phyloP scores from a whole-genome alignment of 129 eudicot genomes.

The Helianthus tuberosus region DNA sequence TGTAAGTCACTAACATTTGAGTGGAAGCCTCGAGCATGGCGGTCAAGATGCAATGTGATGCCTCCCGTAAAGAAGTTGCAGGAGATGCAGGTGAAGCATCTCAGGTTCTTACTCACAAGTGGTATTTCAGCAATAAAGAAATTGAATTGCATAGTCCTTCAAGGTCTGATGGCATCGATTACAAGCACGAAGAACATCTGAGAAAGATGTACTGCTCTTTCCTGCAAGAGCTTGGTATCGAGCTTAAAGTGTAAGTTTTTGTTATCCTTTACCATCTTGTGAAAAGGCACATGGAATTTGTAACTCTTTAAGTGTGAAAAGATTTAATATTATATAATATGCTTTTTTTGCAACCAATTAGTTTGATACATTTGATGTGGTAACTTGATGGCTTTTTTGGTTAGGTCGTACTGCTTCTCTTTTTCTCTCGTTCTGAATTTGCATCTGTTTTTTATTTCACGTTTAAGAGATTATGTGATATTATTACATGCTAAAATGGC shows the following conservation, averaged over 20 bases:
- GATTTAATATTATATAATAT: not conserved
- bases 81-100: slow-evolving; percentile 30
- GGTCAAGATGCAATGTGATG: slow-evolving; percentile 34
- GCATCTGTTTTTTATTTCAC: not conserved
- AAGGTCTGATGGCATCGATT: slow-evolving; percentile 65
- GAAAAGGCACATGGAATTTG: slow-evolving; percentile 21
- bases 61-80: slow-evolving; percentile 33
- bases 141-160: slow-evolving; percentile 68
- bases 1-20: slow-evolving; percentile 14
- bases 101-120: slow-evolving; percentile 32
- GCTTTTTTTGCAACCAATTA: not conserved
- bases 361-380: not conserved
- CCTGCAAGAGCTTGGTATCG: slow-evolving; percentile 75
- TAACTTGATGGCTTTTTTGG: slow-evolving; percentile 3
- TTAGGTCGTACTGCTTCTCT: slow-evolving; percentile 16
- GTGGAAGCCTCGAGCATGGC: slow-evolving; percentile 47
- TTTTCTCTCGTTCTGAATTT: not conserved
- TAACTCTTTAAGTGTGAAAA: not conserved
- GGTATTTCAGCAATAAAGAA: slow-evolving; percentile 68
- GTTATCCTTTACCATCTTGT: slow-evolving; percentile 12
- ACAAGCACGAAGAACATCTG: slow-evolving; percentile 51
- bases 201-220: slow-evolving; percentile 58
- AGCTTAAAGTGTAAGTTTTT: slow-evolving; percentile 77
- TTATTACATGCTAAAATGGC: slow-evolving; percentile 19
- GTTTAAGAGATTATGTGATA: not conserved